Conservation (phyloP, 768 basidiomycete genomes). For the Dioszegia crocea region DNA sequence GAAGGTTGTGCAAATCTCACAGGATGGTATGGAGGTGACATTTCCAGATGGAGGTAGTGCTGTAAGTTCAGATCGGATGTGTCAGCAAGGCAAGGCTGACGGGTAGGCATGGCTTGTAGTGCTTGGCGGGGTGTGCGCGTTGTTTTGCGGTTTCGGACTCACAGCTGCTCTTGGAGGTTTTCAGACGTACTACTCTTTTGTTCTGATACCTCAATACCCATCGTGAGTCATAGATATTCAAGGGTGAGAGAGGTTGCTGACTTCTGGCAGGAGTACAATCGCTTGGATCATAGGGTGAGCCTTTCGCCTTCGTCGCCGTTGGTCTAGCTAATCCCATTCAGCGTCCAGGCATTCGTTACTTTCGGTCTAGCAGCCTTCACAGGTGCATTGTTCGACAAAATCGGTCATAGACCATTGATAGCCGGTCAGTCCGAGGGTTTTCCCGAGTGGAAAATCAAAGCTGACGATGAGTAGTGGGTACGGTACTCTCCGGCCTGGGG, state of each 20-base stretch:
- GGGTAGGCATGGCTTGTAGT: slow-evolving; percentile 16
- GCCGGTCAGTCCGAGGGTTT: too few species aligned
- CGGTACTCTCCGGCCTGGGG: slow-evolving; percentile 14
- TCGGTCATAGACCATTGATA: not conserved
- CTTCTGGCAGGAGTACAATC: slow-evolving; percentile 17
- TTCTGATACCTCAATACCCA: slow-evolving; percentile 14
- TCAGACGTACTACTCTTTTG: slow-evolving; percentile 21
- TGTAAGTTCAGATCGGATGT: slow-evolving; percentile 1
- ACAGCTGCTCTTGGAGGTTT: slow-evolving; percentile 23
- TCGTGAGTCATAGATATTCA: too few species aligned
- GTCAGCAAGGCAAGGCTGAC: not conserved
- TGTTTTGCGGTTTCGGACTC: slow-evolving; percentile 18
- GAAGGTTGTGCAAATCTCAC: slow-evolving; percentile 12
- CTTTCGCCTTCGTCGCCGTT: not conserved
- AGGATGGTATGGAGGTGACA: slow-evolving; percentile 18
- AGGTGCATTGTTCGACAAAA: slow-evolving; percentile 28
- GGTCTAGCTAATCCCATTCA: not conserved
- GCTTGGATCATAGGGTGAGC: slow-evolving; percentile 22
- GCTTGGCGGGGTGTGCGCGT: slow-evolving; percentile 10
- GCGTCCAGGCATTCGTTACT: slow-evolving; percentile 21
- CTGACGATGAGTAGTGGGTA: too few species aligned
- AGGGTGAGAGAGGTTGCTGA: too few species aligned
- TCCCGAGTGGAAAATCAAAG: too few species aligned
- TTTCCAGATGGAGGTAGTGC: slow-evolving; percentile 24
- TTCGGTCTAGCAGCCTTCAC: slow-evolving; percentile 24